Base-by-base conservation (phyloP, 1,139 yeast species). In the Suhomyces atakaporum region DNA sequence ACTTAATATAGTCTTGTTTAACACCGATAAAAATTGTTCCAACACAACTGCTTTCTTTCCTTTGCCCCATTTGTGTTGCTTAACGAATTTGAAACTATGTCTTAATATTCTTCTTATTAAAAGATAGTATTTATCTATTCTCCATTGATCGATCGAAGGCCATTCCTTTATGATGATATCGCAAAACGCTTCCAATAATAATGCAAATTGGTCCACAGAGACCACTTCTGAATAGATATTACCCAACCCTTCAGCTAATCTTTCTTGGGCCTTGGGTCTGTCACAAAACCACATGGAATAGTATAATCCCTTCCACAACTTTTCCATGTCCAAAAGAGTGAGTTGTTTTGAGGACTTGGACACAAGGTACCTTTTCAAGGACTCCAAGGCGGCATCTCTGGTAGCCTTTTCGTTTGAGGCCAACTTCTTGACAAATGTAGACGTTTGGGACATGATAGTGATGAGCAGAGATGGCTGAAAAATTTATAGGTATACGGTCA, bases 231-330 rank as follows among this genome's bases (percentile, higher is more conserved):
- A 66, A 42, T 74, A 75, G 32, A 92, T 66, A 33, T 64, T 71
- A 0, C 94, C 95, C 44, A 92, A 67, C 33, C 78, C 79, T 36
- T 74, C 78, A 3, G 96, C 95, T 29, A 92, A 69, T 41, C 82
- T 68, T 59, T 89, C 96, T 62, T 92, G 98, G 19, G 96, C 94
- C 49, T 83, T 73, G 20, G 96, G 95, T 52, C 94, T 78, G 62
- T 92, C 98, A 56, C 95, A 79, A 62, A 84, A 88, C 98, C 98
- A 92, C 96, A 92, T 87, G 19, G 88, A 81, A 58, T 73, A 92
- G 62, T 84, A 92, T 33, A 92, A 71, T 7, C 97, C 98, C 62
- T 86, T 88, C 97, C 97, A 92, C 41, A 92, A 68, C 59, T 90
- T 89, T 49, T 84, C 84, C 49, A 81, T 71, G 44, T 90, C 96